Conservation (phyloP, 2,329 filamentous ascomycete species). For the Claviceps paspali region DNA sequence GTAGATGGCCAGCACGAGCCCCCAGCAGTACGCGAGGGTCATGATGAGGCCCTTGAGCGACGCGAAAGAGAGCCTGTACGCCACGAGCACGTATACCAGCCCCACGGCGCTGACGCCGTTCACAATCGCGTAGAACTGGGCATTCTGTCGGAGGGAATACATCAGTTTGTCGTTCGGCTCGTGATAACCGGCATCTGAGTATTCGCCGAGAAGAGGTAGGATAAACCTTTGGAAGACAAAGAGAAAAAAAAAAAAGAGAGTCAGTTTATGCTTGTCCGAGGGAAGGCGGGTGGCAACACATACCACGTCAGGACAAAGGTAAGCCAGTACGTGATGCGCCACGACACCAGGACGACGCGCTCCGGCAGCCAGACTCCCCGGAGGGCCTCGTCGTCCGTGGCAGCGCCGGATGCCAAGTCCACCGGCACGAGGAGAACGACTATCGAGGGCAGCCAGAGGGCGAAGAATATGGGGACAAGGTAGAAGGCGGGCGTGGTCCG, state of each 20-base stretch:
- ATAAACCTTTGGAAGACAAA: constrained; percentile 47
- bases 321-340: constrained; percentile 94
- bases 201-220: constrained; percentile 84
- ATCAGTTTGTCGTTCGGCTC: constrained; percentile 66
- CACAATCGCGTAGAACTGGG: constrained; percentile 72
- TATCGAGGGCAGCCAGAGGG: constrained; percentile 81
- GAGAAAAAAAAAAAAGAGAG: neutral
- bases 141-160: constrained; percentile 78
- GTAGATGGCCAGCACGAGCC: constrained; percentile 80
- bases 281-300: constrained; percentile 11
- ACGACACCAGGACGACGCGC: constrained; percentile 65
- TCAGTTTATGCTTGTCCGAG: neutral
- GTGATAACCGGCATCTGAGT: constrained; percentile 84
- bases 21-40: constrained; percentile 91
- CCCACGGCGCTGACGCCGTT: constrained; percentile 55
- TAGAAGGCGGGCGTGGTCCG: constrained; percentile 84
- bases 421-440: constrained; percentile 89
- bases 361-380: constrained; percentile 80
- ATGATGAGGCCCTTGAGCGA: constrained; percentile 76
- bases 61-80: constrained; percentile 55
- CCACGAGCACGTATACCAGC: constrained; percentile 69
- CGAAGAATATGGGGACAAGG: constrained; percentile 83
- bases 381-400: constrained; percentile 51
- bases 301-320: constrained; percentile 92
- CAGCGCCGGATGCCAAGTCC: constrained; percentile 77